Conservation (phyloP, 2,329 filamentous ascomycete species). For the Sporothrix inflata region DNA sequence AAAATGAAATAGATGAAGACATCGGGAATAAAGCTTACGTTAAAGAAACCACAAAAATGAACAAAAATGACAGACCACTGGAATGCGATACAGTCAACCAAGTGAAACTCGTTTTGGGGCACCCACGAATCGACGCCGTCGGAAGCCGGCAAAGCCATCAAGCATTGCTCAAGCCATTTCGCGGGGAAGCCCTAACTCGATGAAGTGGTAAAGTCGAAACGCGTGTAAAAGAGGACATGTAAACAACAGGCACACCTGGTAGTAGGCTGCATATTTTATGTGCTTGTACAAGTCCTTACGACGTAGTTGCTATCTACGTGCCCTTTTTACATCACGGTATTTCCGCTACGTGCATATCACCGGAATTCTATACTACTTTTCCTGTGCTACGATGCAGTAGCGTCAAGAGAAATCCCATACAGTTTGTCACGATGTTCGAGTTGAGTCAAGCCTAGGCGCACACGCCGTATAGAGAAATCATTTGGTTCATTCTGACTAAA, state of each 20-base stretch:
- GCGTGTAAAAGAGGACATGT: neutral
- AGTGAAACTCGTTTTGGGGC: neutral
- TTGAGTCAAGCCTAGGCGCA: neutral
- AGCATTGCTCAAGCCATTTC: neutral
- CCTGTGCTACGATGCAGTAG: no score
- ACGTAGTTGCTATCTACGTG: neutral
- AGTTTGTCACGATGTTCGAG: neutral
- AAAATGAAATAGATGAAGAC: no score
- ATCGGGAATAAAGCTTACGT: neutral
- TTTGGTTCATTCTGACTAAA: neutral
- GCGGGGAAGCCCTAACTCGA: constrained; percentile 25
- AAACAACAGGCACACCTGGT: constrained; percentile 8
- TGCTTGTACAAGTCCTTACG: neutral
- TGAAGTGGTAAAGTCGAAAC: neutral
- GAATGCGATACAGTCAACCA: neutral
- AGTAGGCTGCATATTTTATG: neutral
- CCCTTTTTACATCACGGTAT: neutral
- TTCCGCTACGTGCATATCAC: neutral
- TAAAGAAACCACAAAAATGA: neutral
- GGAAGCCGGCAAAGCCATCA: neutral
- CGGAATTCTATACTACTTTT: neutral
- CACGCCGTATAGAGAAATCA: neutral
- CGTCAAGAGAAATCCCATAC: neutral
- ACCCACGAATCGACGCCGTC: neutral
- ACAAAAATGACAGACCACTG: neutral